Percentiles rank a stretch among this genome's conserved stretches.
These are phyloP conservation scores for Coemansia sp. DNA, from an alignment of 192 early-diverging fungal genomes.

Conservation along the genomic window DNA sequence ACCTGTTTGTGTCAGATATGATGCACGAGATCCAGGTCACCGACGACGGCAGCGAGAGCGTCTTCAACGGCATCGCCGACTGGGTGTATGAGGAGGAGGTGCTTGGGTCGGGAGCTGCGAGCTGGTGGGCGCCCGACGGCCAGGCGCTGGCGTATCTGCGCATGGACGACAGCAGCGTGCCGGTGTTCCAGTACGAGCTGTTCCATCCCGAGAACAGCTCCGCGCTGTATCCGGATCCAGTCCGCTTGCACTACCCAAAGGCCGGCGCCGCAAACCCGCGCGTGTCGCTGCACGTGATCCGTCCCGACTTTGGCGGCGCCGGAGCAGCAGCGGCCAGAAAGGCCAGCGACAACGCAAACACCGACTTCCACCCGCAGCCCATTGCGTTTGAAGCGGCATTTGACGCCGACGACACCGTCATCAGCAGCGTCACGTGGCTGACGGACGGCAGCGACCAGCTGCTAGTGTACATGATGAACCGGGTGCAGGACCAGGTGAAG, in stretches of 20 bases:
- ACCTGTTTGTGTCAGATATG: slow-evolving; percentile 80
- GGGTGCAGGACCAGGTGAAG: slow-evolving; percentile 82
- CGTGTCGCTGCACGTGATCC: slow-evolving; percentile 71
- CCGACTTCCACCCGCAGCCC: slow-evolving; percentile 43
- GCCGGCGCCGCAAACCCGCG: slow-evolving; percentile 84
- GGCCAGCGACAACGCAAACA: slow-evolving; percentile 46
- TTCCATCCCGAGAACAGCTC: slow-evolving; percentile 64
- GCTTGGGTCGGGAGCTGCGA: slow-evolving; percentile 60
- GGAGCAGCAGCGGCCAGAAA: slow-evolving; percentile 15
- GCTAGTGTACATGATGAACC: slow-evolving; percentile 80
- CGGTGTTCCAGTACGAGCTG: slow-evolving; percentile 71
- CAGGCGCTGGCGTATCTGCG: slow-evolving; percentile 77
- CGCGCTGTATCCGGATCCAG: slow-evolving; percentile 66
- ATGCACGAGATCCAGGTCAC: slow-evolving; percentile 73
- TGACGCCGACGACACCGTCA: slow-evolving; percentile 67
- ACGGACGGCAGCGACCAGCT: slow-evolving; percentile 61
- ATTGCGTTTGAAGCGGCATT: slow-evolving; percentile 48
- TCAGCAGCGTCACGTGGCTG: slow-evolving; percentile 85
- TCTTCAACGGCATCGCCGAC: slow-evolving; percentile 94
- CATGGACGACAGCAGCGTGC: slow-evolving; percentile 83
- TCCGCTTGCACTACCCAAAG: slow-evolving; percentile 88
- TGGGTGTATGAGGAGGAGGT: slow-evolving; percentile 99
- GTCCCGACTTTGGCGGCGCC: slow-evolving; percentile 36
- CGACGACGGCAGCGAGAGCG: slow-evolving; percentile 72
- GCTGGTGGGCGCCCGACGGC: slow-evolving; percentile 90